Evolutionary conservation across 768 basidiomycete species (phyloP).

Genomic region (Tulasnella sp.): DNA sequence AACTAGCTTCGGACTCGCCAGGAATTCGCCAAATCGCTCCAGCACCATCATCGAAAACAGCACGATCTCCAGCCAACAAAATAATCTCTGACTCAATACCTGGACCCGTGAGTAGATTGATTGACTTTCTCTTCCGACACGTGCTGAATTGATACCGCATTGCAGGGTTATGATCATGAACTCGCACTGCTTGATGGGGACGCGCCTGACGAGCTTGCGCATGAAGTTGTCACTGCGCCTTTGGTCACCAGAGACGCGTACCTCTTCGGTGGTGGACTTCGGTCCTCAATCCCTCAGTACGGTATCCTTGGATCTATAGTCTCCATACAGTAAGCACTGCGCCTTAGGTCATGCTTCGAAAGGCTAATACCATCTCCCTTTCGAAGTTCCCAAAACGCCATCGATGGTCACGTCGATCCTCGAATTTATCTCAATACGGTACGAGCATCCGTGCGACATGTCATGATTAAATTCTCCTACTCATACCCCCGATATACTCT

Average conservation of each 20-base stretch:
- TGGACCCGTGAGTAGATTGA: too few species aligned
- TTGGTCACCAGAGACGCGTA: constrained; percentile 13
- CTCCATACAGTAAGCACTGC: constrained; percentile 35
- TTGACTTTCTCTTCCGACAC: too few species aligned
- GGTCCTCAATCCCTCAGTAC: constrained; percentile 35
- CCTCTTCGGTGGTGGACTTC: neutral
- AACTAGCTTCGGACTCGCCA: too few species aligned
- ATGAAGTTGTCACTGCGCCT: constrained; percentile 9
- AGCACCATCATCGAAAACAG: too few species aligned
- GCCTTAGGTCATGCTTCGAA: neutral
- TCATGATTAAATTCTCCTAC: neutral
- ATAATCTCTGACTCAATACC: too few species aligned
- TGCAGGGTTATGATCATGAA: neutral
- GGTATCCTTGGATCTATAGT: constrained; percentile 48
- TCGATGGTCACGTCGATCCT: constrained; percentile 33
- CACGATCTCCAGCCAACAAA: too few species aligned
- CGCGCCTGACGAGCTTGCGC: neutral
- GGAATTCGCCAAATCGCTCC: too few species aligned
- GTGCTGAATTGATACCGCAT: too few species aligned
- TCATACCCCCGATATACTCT: neutral
- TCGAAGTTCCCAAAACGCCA: constrained; percentile 31
- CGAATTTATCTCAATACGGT: constrained; percentile 63
- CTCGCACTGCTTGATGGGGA: neutral
- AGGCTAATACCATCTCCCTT: neutral
- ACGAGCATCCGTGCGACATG: neutral